Evolutionary conservation across 306 rosid genomes (phyloP).

Genomic region (Luffa acutangula): DNA sequence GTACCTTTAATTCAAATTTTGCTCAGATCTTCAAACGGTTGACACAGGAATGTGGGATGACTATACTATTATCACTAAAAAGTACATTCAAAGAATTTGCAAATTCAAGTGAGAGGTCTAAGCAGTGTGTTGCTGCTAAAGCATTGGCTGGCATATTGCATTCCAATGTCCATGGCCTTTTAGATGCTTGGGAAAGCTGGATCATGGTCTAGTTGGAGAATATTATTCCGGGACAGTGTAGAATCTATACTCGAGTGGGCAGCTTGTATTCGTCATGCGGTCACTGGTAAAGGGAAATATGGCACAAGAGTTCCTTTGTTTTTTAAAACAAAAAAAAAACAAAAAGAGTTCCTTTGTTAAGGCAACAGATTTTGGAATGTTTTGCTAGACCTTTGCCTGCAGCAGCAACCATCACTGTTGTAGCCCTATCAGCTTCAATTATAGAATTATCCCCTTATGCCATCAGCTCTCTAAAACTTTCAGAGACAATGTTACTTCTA

Average conservation of each 20-base stretch:
- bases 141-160: slow-evolving; percentile 92
- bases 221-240: slow-evolving; percentile 71
- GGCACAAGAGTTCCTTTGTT: slow-evolving; percentile 42
- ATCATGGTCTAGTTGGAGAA: slow-evolving; percentile 73
- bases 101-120: slow-evolving; percentile 89
- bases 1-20: slow-evolving; percentile 76
- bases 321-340: no score
- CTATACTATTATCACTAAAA: slow-evolving; percentile 60
- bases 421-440: slow-evolving; percentile 88
- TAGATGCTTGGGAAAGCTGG: slow-evolving; percentile 85
- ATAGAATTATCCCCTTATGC: slow-evolving; percentile 93
- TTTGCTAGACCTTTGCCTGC: slow-evolving; percentile 70
- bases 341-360: slow-evolving; percentile 47
- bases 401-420: slow-evolving; percentile 72
- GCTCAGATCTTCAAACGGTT: slow-evolving; percentile 92
- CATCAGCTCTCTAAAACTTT: slow-evolving; percentile 19
- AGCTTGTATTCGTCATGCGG: slow-evolving; percentile 85
- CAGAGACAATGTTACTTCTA: no score
- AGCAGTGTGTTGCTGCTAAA: slow-evolving; percentile 98
- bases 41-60: slow-evolving; percentile 92
- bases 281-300: slow-evolving; percentile 90
- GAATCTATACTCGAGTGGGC: slow-evolving; percentile 99
- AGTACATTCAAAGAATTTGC: slow-evolving; percentile 71
- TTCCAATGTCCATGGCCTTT: slow-evolving; percentile 79
- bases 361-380: slow-evolving; percentile 82